These are phyloP conservation scores for Pyrenula aspistea DNA, from an alignment of 495 filamentous ascomycete genomes.

Conservation along the genomic window DNA sequence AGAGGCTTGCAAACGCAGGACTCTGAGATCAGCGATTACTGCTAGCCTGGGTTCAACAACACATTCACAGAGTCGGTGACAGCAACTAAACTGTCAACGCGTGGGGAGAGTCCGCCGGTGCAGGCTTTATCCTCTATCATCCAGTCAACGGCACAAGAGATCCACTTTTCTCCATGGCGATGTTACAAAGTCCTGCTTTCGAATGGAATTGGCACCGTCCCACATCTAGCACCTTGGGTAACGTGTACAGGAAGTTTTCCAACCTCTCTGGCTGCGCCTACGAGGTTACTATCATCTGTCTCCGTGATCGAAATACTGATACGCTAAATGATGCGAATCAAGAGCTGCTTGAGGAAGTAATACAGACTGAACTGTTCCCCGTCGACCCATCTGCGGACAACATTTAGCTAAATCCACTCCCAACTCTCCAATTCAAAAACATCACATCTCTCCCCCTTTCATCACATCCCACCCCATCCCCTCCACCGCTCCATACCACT, in stretches of 20 bases:
- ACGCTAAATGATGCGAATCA: background rate
- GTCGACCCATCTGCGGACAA: background rate
- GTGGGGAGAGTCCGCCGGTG: slow-evolving; percentile 24
- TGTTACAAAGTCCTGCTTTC: slow-evolving; percentile 30
- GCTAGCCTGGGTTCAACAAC: slow-evolving; percentile 46
- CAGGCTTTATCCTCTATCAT: slow-evolving; percentile 20
- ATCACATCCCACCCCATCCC: background rate
- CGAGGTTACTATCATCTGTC: slow-evolving; percentile 20
- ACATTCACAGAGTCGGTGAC: slow-evolving; percentile 48
- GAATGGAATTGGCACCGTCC: slow-evolving; percentile 9
- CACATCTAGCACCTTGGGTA: slow-evolving; percentile 16
- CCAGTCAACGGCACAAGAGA: slow-evolving; percentile 18
- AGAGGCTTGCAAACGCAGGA: slow-evolving; percentile 27
- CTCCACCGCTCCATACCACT: background rate
- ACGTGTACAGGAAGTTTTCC: slow-evolving; percentile 24
- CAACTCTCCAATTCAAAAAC: background rate
- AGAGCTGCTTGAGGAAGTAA: background rate
- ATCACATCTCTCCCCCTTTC: background rate
- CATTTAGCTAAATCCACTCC: background rate
- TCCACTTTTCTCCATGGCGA: slow-evolving; percentile 26
- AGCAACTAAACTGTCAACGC: slow-evolving; percentile 39
- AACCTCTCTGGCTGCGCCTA: slow-evolving; percentile 24
- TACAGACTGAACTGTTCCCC: background rate
- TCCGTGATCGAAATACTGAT: slow-evolving; percentile 12
- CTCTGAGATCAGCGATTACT: slow-evolving; percentile 36